phyloP scores from a whole-genome alignment of 495 filamentous ascomycete species.

The Astrocystis sublimbata region DNA sequence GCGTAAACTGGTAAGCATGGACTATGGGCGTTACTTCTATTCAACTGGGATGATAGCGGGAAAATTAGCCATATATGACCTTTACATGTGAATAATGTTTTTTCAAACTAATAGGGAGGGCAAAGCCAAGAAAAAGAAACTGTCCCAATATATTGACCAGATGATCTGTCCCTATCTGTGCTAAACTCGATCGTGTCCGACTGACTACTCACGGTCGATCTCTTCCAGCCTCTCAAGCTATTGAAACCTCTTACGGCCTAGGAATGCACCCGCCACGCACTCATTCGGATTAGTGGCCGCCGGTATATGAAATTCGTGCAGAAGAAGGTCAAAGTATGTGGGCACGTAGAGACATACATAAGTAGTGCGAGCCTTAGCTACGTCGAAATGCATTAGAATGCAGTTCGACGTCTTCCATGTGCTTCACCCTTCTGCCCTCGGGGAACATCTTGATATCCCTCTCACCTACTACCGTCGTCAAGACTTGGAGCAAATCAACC shows the following conservation, averaged over 20 bases:
- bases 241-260: neutral
- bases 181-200: neutral
- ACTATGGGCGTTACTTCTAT: neutral
- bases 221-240: neutral
- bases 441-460: no score
- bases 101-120: neutral
- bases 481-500: neutral
- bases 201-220: neutral
- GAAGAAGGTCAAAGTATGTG: no score
- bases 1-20: neutral
- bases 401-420: neutral
- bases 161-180: conserved; percentile 12
- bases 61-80: neutral
- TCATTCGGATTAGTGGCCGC: no score
- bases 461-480: no score
- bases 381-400: neutral
- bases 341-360: neutral
- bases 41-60: neutral
- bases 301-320: no score
- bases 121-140: neutral
- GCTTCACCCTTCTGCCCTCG: neutral
- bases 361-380: neutral
- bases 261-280: conserved; percentile 47
- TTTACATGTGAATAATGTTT: neutral
- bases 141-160: neutral